phyloP scores from a whole-genome alignment of 768 basidiomycete genomes.

The Pleurotus platypus region DNA sequence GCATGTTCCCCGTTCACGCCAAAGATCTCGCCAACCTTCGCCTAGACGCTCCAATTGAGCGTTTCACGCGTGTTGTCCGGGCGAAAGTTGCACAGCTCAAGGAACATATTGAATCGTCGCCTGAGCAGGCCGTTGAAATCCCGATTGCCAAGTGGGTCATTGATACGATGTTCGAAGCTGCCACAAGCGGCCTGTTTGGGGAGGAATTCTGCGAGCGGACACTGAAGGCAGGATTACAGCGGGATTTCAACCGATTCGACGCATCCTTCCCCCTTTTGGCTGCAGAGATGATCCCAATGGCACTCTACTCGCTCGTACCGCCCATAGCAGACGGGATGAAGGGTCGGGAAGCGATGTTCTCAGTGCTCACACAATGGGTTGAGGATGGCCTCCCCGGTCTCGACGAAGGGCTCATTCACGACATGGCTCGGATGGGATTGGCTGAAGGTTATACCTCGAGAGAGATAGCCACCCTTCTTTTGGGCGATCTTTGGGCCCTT shows the following conservation, averaged over 20 bases:
- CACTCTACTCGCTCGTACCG: not conserved
- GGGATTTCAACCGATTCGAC: not conserved
- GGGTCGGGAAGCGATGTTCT: not conserved
- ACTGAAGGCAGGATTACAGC: not conserved
- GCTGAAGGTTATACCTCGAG: not conserved
- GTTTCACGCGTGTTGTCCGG: not conserved
- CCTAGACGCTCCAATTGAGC: not conserved
- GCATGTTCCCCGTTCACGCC: conserved; percentile 4
- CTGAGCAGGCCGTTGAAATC: conserved; percentile 1
- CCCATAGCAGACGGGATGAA: not conserved
- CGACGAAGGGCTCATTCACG: conserved; percentile 1
- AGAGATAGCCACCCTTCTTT: conserved; percentile 1
- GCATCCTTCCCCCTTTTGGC: conserved; percentile 2
- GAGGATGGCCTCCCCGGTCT: conserved; percentile 6
- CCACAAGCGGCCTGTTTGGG: not conserved
- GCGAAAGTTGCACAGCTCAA: not conserved
- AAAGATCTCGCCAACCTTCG: conserved; percentile 3
- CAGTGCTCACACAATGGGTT: not conserved
- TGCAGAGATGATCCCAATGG: not conserved
- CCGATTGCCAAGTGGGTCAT: not conserved
- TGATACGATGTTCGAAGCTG: conserved; percentile 6
- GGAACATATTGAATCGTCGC: not conserved
- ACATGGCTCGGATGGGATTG: not conserved
- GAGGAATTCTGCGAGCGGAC: conserved; percentile 5
- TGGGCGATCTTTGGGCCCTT: conserved; percentile 7